Evolutionary conservation across 139 green algal genomes (phyloP), one percentile per base, ranked within the genome.

Genomic region (Nannochloris sp.): DNA sequence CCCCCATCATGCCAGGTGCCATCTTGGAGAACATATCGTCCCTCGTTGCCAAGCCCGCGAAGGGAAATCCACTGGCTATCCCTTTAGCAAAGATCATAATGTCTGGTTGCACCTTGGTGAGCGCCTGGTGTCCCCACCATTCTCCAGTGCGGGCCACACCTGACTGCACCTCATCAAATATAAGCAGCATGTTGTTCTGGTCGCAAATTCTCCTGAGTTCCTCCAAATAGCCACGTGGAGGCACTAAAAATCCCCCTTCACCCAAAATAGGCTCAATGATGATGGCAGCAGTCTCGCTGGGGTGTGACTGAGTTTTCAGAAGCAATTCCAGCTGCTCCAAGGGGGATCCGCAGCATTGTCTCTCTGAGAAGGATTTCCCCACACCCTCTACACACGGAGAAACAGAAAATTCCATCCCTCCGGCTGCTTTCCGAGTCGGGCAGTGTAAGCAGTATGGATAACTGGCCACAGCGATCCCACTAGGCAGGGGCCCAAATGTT

Each of bases 401-500:
- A 65, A 29, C 51, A 20, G 10, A 17, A 28, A 14, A 46, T 0
- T 17, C 49, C 26, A 81, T 57, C 14, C 73, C 69, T 5, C 74
- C 66, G 3, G 70, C 67, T 12, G 71, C 74, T 40, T 80, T 71
- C 20, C 73, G 61, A 31, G 57, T 70, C 69, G 84, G 85, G 77
- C 86, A 93, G 76, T 92, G 84, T 50, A 95, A 75, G 80, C 86
- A 93, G 77, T 91, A 86, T 20, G 87, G 87, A 76, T 90, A 95
- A 1, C 78, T 84, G 9, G 83, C 80, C 3, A 82, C 68, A 48
- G 77, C 63, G 26, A 82, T 72, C 2, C 77, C 75, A 5, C 85
- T 79, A 68, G 89, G 82, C 16, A 90, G 64, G 0, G 87, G 87
- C 1, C 68, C 84, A 68, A 95, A 93, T 44, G 73, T 70, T 36